These are phyloP conservation scores for Metschnikowia lachancei DNA, from an alignment of 805 yeast genomes.

Conservation along the genomic window DNA sequence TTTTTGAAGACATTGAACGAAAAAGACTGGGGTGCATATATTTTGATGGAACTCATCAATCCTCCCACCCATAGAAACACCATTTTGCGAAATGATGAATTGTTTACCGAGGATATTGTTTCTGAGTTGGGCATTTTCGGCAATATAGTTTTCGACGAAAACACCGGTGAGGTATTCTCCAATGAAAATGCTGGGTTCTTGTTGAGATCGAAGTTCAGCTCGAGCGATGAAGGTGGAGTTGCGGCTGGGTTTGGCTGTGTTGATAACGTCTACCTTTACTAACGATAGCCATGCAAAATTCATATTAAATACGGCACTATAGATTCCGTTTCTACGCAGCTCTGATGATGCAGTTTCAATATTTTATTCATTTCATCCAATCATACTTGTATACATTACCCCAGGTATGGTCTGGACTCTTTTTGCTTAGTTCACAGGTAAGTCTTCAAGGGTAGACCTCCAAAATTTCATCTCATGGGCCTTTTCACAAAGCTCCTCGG, in stretches of 20 bases:
- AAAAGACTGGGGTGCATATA: slow-evolving; percentile 83
- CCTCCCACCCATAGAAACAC: slow-evolving; percentile 70
- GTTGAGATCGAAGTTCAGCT: slow-evolving; percentile 72
- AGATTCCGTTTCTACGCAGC: neutral
- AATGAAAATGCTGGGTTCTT: slow-evolving; percentile 83
- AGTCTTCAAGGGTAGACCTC: neutral
- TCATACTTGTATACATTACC: no score
- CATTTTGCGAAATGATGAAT: slow-evolving; percentile 63
- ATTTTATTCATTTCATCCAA: no score
- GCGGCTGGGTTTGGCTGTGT: slow-evolving; percentile 99
- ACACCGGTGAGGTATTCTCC: slow-evolving; percentile 49
- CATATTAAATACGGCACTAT: neutral
- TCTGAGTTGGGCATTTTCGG: slow-evolving; percentile 95
- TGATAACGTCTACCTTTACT: slow-evolving; percentile 64
- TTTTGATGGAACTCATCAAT: slow-evolving; percentile 87
- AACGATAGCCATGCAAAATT: neutral
- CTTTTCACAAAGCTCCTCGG: neutral
- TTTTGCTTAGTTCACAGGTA: no score
- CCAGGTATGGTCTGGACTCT: no score
- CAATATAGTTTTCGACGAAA: slow-evolving; percentile 68
- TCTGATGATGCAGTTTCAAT: no score
- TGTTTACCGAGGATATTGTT: slow-evolving; percentile 69
- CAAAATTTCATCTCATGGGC: slow-evolving; percentile 4
- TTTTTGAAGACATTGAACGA: slow-evolving; percentile 61
- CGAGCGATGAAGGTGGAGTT: slow-evolving; percentile 96